A percentile compares a stretch with the other conserved stretches of the same genome.
Conservation (phyloP, 2,329 filamentous ascomycete genomes). For the Macrophomina pseudophaseolina region DNA sequence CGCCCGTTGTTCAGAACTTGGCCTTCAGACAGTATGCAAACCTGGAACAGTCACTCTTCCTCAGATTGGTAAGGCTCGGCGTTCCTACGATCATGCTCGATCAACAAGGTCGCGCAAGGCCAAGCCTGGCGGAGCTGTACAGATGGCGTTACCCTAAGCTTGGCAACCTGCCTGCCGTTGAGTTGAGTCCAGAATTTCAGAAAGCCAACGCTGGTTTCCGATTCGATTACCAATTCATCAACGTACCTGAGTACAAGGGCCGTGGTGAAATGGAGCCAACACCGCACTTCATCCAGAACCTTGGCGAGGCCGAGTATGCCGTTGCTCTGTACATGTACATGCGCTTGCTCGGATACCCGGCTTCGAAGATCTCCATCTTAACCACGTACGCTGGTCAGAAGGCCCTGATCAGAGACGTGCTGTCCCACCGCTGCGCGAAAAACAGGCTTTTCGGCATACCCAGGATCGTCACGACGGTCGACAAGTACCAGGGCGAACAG, state of each 20-base stretch:
- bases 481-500: conserved; percentile 99
- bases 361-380: conserved; percentile 81
- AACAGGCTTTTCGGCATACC: conserved; percentile 88
- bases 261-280: conserved; percentile 86
- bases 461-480: conserved; percentile 88
- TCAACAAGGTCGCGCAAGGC: conserved; percentile 88
- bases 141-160: conserved; percentile 88
- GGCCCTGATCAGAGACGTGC: conserved; percentile 84
- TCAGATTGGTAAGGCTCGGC: conserved; percentile 84
- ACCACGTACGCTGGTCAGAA: conserved; percentile 93
- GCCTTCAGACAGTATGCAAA: conserved; percentile 96
- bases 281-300: conserved; percentile 93
- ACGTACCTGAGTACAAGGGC: conserved; percentile 92
- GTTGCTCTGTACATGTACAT: conserved; percentile 97
- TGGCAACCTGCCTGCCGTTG: conserved; percentile 77
- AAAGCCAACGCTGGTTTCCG: conserved; percentile 88
- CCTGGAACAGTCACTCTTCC: conserved; percentile 93
- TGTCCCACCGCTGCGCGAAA: conserved; percentile 80
- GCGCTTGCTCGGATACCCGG: conserved; percentile 91
- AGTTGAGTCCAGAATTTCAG: conserved; percentile 71
- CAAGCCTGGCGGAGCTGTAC: conserved; percentile 87
- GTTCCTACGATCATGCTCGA: conserved; percentile 91
- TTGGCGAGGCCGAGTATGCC: conserved; percentile 95
- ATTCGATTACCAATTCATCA: conserved; percentile 95
- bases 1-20: conserved; percentile 90